phyloP scores from a whole-genome alignment of 768 basidiomycete species.

The Suillus occidentalis region DNA sequence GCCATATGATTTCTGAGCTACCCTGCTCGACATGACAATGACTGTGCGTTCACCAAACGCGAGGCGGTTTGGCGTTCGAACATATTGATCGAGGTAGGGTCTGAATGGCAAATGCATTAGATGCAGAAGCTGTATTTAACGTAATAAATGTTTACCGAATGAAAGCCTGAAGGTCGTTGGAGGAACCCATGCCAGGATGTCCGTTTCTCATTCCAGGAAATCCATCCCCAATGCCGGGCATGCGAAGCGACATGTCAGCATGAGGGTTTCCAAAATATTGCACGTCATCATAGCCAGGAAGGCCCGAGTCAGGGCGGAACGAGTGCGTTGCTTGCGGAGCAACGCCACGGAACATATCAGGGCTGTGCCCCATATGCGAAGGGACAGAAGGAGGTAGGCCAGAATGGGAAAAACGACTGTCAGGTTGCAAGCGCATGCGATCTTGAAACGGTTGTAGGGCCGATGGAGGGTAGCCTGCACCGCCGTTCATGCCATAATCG shows the following conservation, averaged over 20 bases:
- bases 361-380: constrained; percentile 50
- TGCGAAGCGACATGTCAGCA: constrained; percentile 57
- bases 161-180: constrained; percentile 77
- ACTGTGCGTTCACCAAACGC: constrained; percentile 92
- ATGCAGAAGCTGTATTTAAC: constrained; percentile 19
- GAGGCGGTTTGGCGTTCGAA: constrained; percentile 80
- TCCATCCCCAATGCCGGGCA: constrained; percentile 62
- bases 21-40: constrained; percentile 96
- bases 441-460: constrained; percentile 60
- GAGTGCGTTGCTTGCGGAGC: constrained; percentile 69
- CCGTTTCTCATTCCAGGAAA: constrained; percentile 64
- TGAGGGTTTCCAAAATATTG: constrained; percentile 56
- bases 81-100: constrained; percentile 83
- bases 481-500: constrained; percentile 54
- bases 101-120: constrained; percentile 35
- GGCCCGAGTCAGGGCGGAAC: constrained; percentile 52
- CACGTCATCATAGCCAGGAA: constrained; percentile 58
- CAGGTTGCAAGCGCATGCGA: constrained; percentile 57
- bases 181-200: constrained; percentile 55
- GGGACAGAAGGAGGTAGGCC: constrained; percentile 42
- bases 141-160: constrained; percentile 54
- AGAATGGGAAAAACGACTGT: constrained; percentile 50
- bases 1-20: constrained; percentile 96
- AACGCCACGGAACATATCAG: constrained; percentile 66
- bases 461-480: constrained; percentile 48